Evolutionary conservation across 2,329 filamentous ascomycete species (phyloP), one percentile per base, ranked within the genome.

Genomic region (Cladophialophora psammophila): DNA sequence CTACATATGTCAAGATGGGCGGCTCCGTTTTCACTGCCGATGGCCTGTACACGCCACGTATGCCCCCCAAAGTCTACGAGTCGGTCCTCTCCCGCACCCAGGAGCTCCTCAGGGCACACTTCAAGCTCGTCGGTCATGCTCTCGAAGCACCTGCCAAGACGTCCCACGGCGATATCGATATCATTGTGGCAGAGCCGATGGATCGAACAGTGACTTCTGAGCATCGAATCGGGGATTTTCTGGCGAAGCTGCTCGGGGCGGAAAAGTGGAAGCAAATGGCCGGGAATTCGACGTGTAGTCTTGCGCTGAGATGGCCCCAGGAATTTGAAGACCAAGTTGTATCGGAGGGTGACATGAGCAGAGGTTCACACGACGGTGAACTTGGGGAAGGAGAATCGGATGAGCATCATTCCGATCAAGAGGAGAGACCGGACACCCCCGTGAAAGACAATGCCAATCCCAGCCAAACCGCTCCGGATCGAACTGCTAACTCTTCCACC

Each of bases 91-190:
- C 76, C 0, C 73, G 79, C 0, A 32, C 71, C 67, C 79, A 82
- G 32, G 64, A 74, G 0, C 76, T 82, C 1, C 82, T 91, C 0
- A 76, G 78, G 0, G 72, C 79, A 1, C 77, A 89, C 3, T 92
- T 87, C 72, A 62, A 78, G 0, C 80, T 79, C 7, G 87, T 91
- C 4, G 84, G 82, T 0, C 82, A 85, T 0, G 88, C 91, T 0
- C 85, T 90, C 34, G 90, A 93, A 71, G 90, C 86, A 0, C 91
- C 91, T 0, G 88, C 76, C 0, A 95, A 95, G 77, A 50, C 71
- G 0, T 86, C 88, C 71, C 85, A 87, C 73, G 92, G 92, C 20
- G 92, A 95, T 71, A 80, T 96, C 42, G 92, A 95, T 77, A 82
- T 94, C 66, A 77, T 93, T 1, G 83, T 92, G 2, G 87, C 89